Conservation (phyloP, 768 basidiomycete species). For the Mycena polygramma region DNA sequence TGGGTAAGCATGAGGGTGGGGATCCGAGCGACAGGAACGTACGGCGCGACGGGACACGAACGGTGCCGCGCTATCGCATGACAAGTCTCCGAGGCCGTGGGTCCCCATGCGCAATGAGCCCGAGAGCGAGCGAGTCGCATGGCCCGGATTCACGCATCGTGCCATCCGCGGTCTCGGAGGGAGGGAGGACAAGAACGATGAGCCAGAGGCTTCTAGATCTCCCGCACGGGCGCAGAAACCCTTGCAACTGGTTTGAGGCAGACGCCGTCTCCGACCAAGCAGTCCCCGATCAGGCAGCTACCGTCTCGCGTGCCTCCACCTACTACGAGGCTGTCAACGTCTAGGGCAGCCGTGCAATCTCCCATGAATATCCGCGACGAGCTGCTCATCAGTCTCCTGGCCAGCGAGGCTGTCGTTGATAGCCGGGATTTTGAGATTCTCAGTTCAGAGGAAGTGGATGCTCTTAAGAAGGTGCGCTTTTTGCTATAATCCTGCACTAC, state of each 20-base stretch:
- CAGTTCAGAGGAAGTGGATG: conserved; percentile 64
- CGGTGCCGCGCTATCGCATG: too few relatives aligned
- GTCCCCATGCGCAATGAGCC: too few relatives aligned
- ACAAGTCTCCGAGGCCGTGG: too few relatives aligned
- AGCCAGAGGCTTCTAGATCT: conserved; percentile 27
- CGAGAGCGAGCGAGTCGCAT: too few relatives aligned
- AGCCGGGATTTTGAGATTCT: conserved; percentile 86
- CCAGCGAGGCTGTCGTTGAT: conserved; percentile 95
- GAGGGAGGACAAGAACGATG: conserved; percentile 64
- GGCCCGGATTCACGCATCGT: too few relatives aligned
- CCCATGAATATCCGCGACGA: conserved; percentile 76
- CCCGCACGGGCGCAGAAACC: conserved; percentile 29
- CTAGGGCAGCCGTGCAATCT: conserved; percentile 24
- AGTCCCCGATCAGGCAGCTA: conserved; percentile 20
- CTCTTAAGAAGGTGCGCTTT: conserved; percentile 60
- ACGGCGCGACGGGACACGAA: too few relatives aligned
- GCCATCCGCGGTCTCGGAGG: too few relatives aligned
- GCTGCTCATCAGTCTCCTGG: conserved; percentile 88
- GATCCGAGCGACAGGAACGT: too few relatives aligned
- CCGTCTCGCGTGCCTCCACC: conserved; percentile 29
- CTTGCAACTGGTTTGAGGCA: conserved; percentile 28
- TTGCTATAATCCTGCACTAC: too few relatives aligned
- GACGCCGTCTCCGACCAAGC: conserved; percentile 18
- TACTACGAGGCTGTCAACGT: conserved; percentile 36
- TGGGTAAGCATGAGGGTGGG: too few relatives aligned